Percentiles rank a stretch among this genome's conserved stretches.
Conservation (phyloP, 768 basidiomycete species). For the Lentinula edodes region DNA sequence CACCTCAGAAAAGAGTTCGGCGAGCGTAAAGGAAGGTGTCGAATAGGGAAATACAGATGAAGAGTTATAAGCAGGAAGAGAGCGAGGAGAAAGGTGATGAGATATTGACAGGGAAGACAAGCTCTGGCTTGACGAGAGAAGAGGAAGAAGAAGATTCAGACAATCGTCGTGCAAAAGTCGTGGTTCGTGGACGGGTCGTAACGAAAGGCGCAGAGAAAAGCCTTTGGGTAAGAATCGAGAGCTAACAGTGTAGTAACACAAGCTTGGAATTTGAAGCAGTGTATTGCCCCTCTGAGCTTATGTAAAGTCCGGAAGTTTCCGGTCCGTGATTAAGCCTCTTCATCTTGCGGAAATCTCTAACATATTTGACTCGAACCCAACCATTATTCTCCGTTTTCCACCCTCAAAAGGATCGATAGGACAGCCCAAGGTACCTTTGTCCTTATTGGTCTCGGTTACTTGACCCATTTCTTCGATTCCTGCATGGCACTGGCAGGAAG, state of each 20-base stretch:
- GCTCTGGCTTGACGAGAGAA: slow-evolving; percentile 19
- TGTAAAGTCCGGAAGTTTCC: background rate
- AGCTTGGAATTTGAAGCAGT: background rate
- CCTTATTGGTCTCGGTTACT: background rate
- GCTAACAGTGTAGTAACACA: background rate
- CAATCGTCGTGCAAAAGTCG: slow-evolving; percentile 54
- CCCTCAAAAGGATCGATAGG: background rate
- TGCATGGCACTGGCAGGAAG: background rate
- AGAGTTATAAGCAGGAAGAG: slow-evolving; percentile 14
- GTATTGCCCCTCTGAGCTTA: background rate
- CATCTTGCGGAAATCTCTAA: too few species aligned
- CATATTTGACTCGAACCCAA: too few species aligned
- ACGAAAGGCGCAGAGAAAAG: slow-evolving; percentile 30
- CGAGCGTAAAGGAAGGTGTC: slow-evolving; percentile 24
- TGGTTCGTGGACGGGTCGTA: slow-evolving; percentile 48
- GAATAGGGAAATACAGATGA: slow-evolving; percentile 15
- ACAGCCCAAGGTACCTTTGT: background rate
- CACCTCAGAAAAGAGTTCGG: slow-evolving; percentile 27
- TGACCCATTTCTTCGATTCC: background rate
- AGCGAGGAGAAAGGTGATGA: slow-evolving; percentile 21
- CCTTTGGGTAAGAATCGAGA: background rate
- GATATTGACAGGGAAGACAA: slow-evolving; percentile 21
- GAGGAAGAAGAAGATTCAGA: slow-evolving; percentile 39
- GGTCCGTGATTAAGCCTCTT: background rate
- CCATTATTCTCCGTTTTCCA: background rate